phyloP scores from a whole-genome alignment of 768 basidiomycete species.

The Lactarius akahatsu region DNA sequence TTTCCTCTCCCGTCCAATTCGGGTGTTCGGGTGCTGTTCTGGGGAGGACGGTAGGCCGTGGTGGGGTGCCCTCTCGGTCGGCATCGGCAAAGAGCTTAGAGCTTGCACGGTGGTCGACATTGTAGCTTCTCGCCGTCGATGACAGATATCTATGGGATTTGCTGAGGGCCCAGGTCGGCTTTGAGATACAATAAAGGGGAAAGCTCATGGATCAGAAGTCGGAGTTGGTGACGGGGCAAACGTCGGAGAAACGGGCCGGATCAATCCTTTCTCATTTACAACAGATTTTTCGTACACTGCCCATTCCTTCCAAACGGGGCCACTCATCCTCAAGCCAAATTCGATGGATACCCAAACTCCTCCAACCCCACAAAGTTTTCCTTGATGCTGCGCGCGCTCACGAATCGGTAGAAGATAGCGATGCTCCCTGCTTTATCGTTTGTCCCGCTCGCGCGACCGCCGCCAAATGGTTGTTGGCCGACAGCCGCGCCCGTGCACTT shows the following conservation, averaged over 20 bases:
- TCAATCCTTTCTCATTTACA: background rate
- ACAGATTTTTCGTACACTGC: background rate
- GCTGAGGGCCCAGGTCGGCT: background rate
- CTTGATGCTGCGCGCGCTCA: conserved; percentile 91
- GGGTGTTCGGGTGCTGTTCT: conserved; percentile 47
- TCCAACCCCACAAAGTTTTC: conserved; percentile 90
- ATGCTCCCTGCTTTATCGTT: conserved; percentile 97
- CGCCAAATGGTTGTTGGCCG: conserved; percentile 98
- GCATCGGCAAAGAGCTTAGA: conserved; percentile 70
- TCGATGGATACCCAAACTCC: conserved; percentile 84
- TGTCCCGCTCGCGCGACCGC: conserved; percentile 88
- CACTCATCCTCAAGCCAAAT: conserved; percentile 53
- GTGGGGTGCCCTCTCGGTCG: conserved; percentile 34
- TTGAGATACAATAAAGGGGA: background rate
- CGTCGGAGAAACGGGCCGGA: background rate
- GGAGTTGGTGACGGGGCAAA: background rate
- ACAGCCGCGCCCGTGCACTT: conserved; percentile 98
- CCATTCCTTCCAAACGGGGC: background rate
- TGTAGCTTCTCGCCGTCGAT: conserved; percentile 1
- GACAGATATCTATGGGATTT: background rate
- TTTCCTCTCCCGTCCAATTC: conserved; percentile 81
- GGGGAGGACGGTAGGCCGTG: conserved; percentile 28
- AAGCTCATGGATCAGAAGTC: background rate
- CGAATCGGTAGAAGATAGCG: conserved; percentile 73
- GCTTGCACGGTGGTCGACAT: conserved; percentile 41